Base-by-base conservation (phyloP, 805 yeast species). In the Candida sphagnicola region DNA sequence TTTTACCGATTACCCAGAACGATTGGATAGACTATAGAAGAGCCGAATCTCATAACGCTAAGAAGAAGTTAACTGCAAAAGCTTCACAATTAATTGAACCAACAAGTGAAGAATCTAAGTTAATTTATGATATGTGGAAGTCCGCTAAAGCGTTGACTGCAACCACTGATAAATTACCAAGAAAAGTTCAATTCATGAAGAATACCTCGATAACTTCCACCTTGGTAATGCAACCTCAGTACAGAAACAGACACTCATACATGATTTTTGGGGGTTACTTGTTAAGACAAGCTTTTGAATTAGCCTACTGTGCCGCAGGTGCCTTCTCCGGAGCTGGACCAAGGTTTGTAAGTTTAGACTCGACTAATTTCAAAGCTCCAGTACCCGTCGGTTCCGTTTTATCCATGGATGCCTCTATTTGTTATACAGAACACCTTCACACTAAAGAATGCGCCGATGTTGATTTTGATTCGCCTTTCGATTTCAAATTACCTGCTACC, bases 211-310 rank as follows among this genome's bases (percentile, higher is more conserved):
- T 85, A 38, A 68, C 75, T 37, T 84, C 95, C 8, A 86, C 96
- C 5, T 75, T 82, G 53, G 80, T 89, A 62, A 91, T 90, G 91
- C 97, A 90, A 63, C 97, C 97, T 1, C 97, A 90, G 66, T 90
- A 89, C 66, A 78, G 97, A 64, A 90, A 90, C 68, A 78, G 96
- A 58, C 96, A 90, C 58, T 85, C 95, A 3, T 87, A 84, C 63
- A 88, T 89, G 87, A 86, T 90, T 33, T 90, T 90, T 61, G 98
- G 98, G 51, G 98, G 98, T 19, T 90, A 90, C 54, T 67, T 90
- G 54, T 75, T 90, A 70, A 79, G 96, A 61, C 95, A 89, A 63
- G 80, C 95, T 2, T 90, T 90, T 58, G 98, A 90, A 59, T 75
- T 90, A 53, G 97, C 96, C 1, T 90, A 89, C 57, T 88, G 95